phyloP scores from a whole-genome alignment of 805 yeast species.

The Yamadazyma tumulicola region DNA sequence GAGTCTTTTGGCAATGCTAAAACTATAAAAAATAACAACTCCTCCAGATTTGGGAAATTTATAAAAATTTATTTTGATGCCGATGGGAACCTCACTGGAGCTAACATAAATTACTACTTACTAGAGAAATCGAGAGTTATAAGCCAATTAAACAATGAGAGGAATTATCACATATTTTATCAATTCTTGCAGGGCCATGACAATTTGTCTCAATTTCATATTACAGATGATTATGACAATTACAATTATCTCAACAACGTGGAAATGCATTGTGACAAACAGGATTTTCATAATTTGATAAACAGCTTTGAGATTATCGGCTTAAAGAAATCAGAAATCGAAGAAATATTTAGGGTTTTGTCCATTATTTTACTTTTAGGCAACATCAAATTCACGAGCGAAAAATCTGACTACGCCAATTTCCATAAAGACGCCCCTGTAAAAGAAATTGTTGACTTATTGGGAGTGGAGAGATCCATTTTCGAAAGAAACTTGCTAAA shows the following conservation, averaged over 20 bases:
- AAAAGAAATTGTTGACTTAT: constrained; percentile 50
- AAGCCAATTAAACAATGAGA: constrained; percentile 66
- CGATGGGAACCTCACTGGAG: constrained; percentile 73
- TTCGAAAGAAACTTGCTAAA: constrained; percentile 58
- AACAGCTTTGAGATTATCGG: constrained; percentile 75
- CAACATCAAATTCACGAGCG: constrained; percentile 67
- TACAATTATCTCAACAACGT: constrained; percentile 61
- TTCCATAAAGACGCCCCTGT: constrained; percentile 51
- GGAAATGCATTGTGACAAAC: constrained; percentile 55
- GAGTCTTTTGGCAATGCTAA: constrained; percentile 98
- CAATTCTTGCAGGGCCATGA: constrained; percentile 73
- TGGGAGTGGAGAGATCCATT: constrained; percentile 58
- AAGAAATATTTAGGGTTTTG: constrained; percentile 59
- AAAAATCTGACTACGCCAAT: constrained; percentile 73
- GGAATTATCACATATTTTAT: constrained; percentile 93
- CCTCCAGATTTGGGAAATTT: constrained; percentile 96
- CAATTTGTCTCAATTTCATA: constrained; percentile 43
- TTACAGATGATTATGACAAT: constrained; percentile 33
- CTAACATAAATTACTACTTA: constrained; percentile 91
- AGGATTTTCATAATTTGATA: constrained; percentile 60
- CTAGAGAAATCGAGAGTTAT: constrained; percentile 92
- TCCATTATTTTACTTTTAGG: constrained; percentile 85
- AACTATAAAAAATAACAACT: constrained; percentile 88
- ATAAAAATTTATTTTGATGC: constrained; percentile 70
- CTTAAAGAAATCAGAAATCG: constrained; percentile 51